Percentiles rank a stretch among this genome's conserved stretches.
These are phyloP conservation scores for Emergomyces pasteurianus DNA, from an alignment of 2,329 filamentous ascomycete species.

Conservation along the genomic window DNA sequence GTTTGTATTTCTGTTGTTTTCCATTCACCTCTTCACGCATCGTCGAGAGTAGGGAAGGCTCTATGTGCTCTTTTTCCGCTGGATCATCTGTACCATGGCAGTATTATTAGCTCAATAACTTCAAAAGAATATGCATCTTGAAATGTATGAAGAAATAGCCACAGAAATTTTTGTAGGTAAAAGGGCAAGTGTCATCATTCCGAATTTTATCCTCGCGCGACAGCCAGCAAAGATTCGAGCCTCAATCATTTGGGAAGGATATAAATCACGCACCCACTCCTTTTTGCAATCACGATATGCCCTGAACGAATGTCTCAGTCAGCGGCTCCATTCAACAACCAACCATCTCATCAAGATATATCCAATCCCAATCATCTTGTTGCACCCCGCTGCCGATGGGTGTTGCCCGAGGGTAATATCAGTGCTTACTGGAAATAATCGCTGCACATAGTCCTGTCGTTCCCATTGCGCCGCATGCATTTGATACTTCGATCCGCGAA, in stretches of 20 bases:
- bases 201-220: neutral
- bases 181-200: neutral
- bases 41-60: neutral
- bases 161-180: neutral
- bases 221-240: neutral
- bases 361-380: conserved; percentile 1
- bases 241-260: neutral
- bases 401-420: neutral
- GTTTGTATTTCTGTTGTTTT: neutral
- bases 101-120: neutral
- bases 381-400: neutral
- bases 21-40: neutral
- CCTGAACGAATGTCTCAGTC: conserved; percentile 37
- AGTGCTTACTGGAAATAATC: conserved; percentile 91
- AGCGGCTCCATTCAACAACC: neutral
- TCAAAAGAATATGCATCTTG: neutral
- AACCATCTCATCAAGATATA: neutral
- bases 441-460: conserved; percentile 76
- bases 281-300: conserved; percentile 94
- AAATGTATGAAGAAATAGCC: neutral
- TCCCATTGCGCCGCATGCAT: conserved; percentile 79
- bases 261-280: conserved; percentile 57
- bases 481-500: conserved; percentile 73
- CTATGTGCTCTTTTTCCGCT: neutral
- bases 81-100: neutral